These are phyloP conservation scores for Apostasia ramifera DNA, from an alignment of 106 monocot genomes.

Conservation along the genomic window DNA sequence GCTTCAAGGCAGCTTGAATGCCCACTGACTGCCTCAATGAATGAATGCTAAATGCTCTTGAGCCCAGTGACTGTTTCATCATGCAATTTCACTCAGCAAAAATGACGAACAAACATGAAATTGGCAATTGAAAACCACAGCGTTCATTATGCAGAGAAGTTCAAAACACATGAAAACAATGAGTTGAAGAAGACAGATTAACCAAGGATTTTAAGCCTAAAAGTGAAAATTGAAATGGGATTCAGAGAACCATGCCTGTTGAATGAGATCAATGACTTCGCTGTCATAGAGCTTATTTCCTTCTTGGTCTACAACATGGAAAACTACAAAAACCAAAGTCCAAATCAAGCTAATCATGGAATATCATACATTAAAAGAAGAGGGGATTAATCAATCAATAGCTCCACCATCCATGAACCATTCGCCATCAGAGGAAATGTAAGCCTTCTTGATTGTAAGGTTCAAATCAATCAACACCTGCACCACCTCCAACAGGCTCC, in stretches of 20 bases:
- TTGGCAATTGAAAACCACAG: too few relatives aligned
- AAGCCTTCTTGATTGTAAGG: constrained; percentile 67
- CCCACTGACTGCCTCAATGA: constrained; percentile 21
- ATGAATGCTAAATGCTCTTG: constrained; percentile 7
- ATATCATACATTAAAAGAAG: background rate
- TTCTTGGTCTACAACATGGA: constrained; percentile 52
- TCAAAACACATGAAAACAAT: too few relatives aligned
- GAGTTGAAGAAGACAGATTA: too few relatives aligned
- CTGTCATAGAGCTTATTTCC: constrained; percentile 47
- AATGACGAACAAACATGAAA: background rate
- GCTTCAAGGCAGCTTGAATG: constrained; percentile 11
- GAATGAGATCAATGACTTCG: constrained; percentile 46
- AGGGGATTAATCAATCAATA: background rate
- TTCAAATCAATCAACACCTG: constrained; percentile 85
- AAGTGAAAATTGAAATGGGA: too few relatives aligned
- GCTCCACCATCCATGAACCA: constrained; percentile 87
- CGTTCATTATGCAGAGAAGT: too few relatives aligned
- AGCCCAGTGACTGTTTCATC: constrained; percentile 28
- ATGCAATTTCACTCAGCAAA: background rate
- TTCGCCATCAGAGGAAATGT: constrained; percentile 83
- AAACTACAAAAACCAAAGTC: constrained; percentile 28
- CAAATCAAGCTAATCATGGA: background rate
- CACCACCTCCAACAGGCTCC: constrained; percentile 75
- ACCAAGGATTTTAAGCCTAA: too few relatives aligned
- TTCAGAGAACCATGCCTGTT: constrained; percentile 24